These are phyloP conservation scores for Debaryomyces sp. DNA, from an alignment of 1,139 yeast species.

Conservation along the genomic window DNA sequence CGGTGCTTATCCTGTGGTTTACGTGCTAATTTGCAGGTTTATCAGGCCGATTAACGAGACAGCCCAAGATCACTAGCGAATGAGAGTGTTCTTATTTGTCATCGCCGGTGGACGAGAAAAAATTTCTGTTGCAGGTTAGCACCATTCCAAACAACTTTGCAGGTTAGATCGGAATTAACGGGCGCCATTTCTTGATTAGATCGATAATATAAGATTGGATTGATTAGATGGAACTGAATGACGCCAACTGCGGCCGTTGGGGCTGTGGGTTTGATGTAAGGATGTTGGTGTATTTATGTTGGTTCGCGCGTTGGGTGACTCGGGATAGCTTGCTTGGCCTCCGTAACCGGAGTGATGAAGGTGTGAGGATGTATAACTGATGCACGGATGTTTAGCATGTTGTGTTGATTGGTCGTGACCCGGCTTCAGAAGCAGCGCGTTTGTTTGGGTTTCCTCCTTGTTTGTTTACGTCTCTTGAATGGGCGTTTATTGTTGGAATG, in stretches of 20 bases:
- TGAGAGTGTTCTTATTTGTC: not conserved
- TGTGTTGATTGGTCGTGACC: not conserved
- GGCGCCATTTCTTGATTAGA: not conserved
- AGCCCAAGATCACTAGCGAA: not conserved
- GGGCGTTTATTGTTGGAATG: slow-evolving; percentile 7
- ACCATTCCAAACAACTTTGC: not conserved
- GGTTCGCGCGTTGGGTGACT: too few species aligned
- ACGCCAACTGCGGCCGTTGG: not conserved
- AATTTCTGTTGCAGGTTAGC: not conserved
- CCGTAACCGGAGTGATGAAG: too few species aligned
- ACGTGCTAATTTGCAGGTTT: not conserved
- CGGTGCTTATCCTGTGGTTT: not conserved
- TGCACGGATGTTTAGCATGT: not conserved
- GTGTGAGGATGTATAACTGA: not conserved
- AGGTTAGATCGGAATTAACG: not conserved
- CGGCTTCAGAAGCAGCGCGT: not conserved
- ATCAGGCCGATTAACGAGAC: not conserved
- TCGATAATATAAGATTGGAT: not conserved
- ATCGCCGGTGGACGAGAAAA: not conserved
- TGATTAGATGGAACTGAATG: not conserved
- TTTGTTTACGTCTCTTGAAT: not conserved
- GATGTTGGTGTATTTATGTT: too few species aligned
- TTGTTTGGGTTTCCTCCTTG: not conserved
- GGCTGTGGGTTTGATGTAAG: too few species aligned
- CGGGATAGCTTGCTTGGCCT: too few species aligned